A percentile compares a stretch with the other conserved stretches of the same genome.
Evolutionary conservation across 2,329 filamentous ascomycete species (phyloP).

Genomic region (Gaeumannomyces tritici): DNA sequence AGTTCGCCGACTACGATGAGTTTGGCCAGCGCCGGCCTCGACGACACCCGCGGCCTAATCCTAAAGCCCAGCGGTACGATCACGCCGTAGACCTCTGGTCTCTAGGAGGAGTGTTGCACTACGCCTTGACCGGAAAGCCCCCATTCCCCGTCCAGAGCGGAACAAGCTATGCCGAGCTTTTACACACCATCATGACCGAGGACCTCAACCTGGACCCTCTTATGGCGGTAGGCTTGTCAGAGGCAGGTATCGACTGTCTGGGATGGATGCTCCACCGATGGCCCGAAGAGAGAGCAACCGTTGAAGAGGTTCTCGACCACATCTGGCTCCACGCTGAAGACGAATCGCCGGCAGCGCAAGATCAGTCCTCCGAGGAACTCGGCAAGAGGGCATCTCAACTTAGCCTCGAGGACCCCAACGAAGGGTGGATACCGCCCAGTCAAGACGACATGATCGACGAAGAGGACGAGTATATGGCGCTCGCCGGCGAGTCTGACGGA

Average conservation of each 20-base stretch:
- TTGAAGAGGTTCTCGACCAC: constrained; percentile 59
- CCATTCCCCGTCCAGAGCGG: constrained; percentile 75
- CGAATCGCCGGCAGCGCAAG: constrained; percentile 38
- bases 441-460: constrained; percentile 20
- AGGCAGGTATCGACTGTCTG: constrained; percentile 64
- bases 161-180: constrained; percentile 67
- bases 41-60: constrained; percentile 50
- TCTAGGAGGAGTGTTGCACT: constrained; percentile 84
- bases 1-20: constrained; percentile 59
- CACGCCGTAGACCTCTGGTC: constrained; percentile 97
- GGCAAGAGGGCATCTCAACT: constrained; percentile 53
- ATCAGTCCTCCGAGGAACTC: constrained; percentile 55
- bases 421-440: constrained; percentile 10
- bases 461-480: constrained; percentile 19
- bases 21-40: constrained; percentile 53
- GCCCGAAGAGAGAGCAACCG: constrained; percentile 66
- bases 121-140: constrained; percentile 66
- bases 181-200: constrained; percentile 78
- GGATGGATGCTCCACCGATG: constrained; percentile 71
- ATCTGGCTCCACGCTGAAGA: constrained; percentile 52
- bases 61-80: constrained; percentile 60
- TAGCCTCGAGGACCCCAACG: constrained; percentile 42
- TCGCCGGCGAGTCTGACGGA: constrained; percentile 37
- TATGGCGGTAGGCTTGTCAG: constrained; percentile 46
- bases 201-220: constrained; percentile 59